phyloP scores from a whole-genome alignment of 2,329 filamentous ascomycete genomes.

The Alternaria panax region DNA sequence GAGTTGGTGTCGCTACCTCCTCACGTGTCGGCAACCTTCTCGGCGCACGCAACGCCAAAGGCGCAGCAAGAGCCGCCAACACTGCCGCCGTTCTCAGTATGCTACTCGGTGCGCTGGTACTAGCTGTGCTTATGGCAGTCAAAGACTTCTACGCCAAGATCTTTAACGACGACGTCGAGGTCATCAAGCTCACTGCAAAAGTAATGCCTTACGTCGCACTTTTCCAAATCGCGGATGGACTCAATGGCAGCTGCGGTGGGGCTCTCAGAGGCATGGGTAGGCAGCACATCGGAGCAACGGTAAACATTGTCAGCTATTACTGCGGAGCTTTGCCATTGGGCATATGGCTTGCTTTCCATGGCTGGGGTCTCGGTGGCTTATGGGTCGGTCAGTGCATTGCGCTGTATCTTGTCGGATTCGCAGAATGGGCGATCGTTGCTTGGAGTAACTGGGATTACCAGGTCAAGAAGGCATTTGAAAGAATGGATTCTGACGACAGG shows the following conservation, averaged over 20 bases:
- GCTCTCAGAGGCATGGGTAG: slow-evolving; percentile 82
- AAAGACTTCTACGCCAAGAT: slow-evolving; percentile 77
- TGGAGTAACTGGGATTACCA: slow-evolving; percentile 79
- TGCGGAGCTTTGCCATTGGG: slow-evolving; percentile 80
- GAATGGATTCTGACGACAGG: slow-evolving; percentile 66
- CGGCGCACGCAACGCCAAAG: slow-evolving; percentile 69
- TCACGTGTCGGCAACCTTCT: slow-evolving; percentile 81
- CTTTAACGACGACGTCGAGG: slow-evolving; percentile 79
- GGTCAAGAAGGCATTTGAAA: slow-evolving; percentile 72
- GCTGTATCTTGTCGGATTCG: slow-evolving; percentile 76
- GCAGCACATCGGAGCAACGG: slow-evolving; percentile 82
- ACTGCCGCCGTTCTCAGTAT: slow-evolving; percentile 77
- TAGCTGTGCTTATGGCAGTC: slow-evolving; percentile 73
- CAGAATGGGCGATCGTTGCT: slow-evolving; percentile 82
- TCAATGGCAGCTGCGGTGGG: slow-evolving; percentile 86
- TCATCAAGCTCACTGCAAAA: slow-evolving; percentile 74
- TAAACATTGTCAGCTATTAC: slow-evolving; percentile 86
- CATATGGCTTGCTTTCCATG: slow-evolving; percentile 84
- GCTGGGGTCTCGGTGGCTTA: slow-evolving; percentile 80
- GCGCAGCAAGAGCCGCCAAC: slow-evolving; percentile 76
- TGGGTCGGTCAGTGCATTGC: slow-evolving; percentile 81
- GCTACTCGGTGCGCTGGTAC: slow-evolving; percentile 70
- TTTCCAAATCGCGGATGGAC: slow-evolving; percentile 88
- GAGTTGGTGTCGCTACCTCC: slow-evolving; percentile 81
- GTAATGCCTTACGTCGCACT: slow-evolving; percentile 87